phyloP scores from a whole-genome alignment of 164 flowering plant species.

The Hamamelis virginiana region DNA sequence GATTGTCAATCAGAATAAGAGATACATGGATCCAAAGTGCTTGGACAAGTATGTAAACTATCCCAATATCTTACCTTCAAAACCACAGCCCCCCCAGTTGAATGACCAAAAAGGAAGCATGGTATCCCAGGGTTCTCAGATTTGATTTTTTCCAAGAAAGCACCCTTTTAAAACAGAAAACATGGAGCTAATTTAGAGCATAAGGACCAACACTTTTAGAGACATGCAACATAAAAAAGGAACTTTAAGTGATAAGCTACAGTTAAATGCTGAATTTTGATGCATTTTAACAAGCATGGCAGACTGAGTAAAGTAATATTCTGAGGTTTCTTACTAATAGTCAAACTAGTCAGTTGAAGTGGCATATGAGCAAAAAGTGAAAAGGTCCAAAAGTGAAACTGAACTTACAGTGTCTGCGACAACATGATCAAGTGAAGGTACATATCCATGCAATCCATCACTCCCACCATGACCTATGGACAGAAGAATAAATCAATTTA shows the following conservation, averaged over 20 bases:
- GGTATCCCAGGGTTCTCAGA: conserved; percentile 82
- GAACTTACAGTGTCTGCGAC: conserved; percentile 92
- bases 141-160: conserved; percentile 76
- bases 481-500: neutral
- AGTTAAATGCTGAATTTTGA: too few species aligned
- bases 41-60: neutral
- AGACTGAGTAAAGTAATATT: too few species aligned
- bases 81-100: conserved; percentile 98
- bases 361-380: neutral
- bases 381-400: neutral
- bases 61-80: conserved; percentile 57
- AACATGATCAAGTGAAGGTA: conserved; percentile 95
- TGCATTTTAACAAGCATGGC: too few species aligned
- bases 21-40: neutral
- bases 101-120: conserved; percentile 95
- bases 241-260: too few species aligned
- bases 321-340: too few species aligned
- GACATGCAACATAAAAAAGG: too few species aligned
- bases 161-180: conserved; percentile 40
- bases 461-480: conserved; percentile 95
- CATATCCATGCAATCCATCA: conserved; percentile 98
- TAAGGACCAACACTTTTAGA: too few species aligned
- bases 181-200: neutral
- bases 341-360: too few species aligned
- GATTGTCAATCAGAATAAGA: neutral